Conservation (phyloP, 1,139 yeast species). For the Pichia sp. region DNA sequence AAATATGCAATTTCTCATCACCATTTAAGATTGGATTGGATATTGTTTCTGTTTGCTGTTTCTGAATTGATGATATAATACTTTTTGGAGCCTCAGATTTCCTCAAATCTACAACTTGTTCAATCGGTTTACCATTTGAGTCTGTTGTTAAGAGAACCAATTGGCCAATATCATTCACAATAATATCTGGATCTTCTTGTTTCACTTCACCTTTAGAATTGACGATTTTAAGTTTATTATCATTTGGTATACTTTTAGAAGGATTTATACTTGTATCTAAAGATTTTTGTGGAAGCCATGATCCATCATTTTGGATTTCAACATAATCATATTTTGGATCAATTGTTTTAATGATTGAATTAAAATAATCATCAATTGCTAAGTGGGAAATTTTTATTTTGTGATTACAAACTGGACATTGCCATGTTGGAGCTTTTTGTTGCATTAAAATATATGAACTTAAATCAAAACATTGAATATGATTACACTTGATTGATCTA, state of each 20-base stretch:
- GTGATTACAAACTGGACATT: slow-evolving; percentile 58
- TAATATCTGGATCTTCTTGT: slow-evolving; percentile 12
- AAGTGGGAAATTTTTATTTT: slow-evolving; percentile 43
- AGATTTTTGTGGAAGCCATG: slow-evolving; percentile 38
- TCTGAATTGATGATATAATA: not conserved
- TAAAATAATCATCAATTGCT: slow-evolving; percentile 55
- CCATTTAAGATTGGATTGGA: no score
- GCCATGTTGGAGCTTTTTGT: slow-evolving; percentile 57
- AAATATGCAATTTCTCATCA: no score
- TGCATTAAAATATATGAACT: slow-evolving; percentile 54
- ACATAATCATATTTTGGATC: slow-evolving; percentile 47
- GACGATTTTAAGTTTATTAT: not conserved
- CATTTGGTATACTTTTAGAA: slow-evolving; percentile 3
- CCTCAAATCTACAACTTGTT: not conserved
- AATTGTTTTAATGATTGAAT: slow-evolving; percentile 42
- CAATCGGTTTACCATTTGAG: slow-evolving; percentile 5
- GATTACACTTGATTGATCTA: slow-evolving; percentile 53
- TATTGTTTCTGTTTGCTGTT: no score
- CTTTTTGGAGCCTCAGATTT: not conserved
- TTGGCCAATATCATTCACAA: slow-evolving; percentile 7
- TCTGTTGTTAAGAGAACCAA: slow-evolving; percentile 9
- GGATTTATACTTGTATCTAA: slow-evolving; percentile 7
- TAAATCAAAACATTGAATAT: slow-evolving; percentile 70
- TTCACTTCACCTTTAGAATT: slow-evolving; percentile 7
- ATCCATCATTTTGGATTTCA: slow-evolving; percentile 50